A percentile compares a stretch with the other conserved stretches of the same genome.
These are phyloP conservation scores for Euclidium syriacum DNA, from an alignment of 345 rosid genomes.

Conservation along the genomic window DNA sequence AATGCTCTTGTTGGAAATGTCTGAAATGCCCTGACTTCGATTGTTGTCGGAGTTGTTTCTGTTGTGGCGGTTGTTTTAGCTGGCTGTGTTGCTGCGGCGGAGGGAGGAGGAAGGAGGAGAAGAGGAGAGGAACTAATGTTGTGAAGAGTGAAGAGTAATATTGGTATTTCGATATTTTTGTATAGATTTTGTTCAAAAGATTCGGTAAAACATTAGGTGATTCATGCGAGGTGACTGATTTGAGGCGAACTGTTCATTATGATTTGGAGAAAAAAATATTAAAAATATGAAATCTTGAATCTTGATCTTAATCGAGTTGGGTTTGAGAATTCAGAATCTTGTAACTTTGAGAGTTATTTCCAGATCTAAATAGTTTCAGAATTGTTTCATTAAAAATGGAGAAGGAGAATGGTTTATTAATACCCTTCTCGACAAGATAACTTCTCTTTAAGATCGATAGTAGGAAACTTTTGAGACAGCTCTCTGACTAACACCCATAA, in stretches of 20 bases:
- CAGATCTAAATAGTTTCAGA: too few species aligned
- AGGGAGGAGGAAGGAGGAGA: conserved; percentile 10
- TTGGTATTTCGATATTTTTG: conserved; percentile 15
- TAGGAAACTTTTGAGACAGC: too few species aligned
- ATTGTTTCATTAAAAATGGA: too few species aligned
- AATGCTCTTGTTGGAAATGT: conserved; percentile 25
- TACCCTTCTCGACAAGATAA: too few species aligned
- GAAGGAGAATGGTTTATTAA: too few species aligned
- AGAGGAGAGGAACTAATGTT: conserved; percentile 5
- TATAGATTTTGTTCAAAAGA: conserved; percentile 22
- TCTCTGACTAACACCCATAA: too few species aligned
- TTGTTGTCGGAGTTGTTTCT: conserved; percentile 10
- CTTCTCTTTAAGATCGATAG: too few species aligned
- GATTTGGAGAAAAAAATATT: neutral
- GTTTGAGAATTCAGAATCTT: too few species aligned
- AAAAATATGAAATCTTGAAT: neutral
- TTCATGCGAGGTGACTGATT: conserved; percentile 2
- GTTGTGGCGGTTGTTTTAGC: conserved; percentile 28
- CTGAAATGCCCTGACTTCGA: neutral
- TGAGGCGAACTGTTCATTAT: neutral
- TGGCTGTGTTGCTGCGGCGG: conserved; percentile 44
- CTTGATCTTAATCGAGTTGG: neutral
- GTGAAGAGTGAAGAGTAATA: conserved; percentile 18
- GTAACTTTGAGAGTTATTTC: too few species aligned
- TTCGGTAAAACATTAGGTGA: conserved; percentile 11